phyloP scores from a whole-genome alignment of 148 eudicot species.

The Rhododendron mucronatum region DNA sequence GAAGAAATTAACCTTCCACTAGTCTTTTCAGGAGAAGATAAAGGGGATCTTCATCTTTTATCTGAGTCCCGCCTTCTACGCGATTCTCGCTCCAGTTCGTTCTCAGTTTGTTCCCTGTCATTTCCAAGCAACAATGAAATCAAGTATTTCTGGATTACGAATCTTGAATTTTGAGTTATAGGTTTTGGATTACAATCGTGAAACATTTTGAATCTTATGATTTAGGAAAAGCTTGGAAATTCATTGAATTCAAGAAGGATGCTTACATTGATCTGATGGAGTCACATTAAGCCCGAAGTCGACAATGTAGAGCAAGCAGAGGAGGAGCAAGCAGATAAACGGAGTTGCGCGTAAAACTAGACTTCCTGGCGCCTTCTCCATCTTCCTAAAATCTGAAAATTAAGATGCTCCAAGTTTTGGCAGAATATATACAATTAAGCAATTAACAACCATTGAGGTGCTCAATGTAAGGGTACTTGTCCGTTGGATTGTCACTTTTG shows the following conservation, averaged over 20 bases:
- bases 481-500: neutral
- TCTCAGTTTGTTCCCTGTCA: constrained; percentile 28
- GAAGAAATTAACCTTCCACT: constrained; percentile 25
- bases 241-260: neutral
- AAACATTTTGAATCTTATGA: neutral
- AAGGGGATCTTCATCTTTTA: constrained; percentile 2
- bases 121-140: neutral
- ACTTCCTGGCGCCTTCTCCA: constrained; percentile 5
- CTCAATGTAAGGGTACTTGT: neutral
- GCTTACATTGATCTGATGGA: constrained; percentile 18
- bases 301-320: constrained; percentile 10
- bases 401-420: neutral
- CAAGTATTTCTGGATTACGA: neutral
- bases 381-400: neutral
- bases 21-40: constrained; percentile 26
- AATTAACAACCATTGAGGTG: neutral
- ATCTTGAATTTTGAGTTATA: too few species aligned
- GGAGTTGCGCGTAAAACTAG: neutral
- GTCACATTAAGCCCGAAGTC: neutral
- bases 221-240: neutral
- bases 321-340: neutral
- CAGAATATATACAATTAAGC: neutral
- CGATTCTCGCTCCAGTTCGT: neutral
- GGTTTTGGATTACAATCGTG: too few species aligned
- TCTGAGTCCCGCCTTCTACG: neutral